Evolutionary conservation across 2,329 filamentous ascomycete genomes (phyloP), one percentile per base, ranked within the genome.

Genomic region (Botryotinia calthae): DNA sequence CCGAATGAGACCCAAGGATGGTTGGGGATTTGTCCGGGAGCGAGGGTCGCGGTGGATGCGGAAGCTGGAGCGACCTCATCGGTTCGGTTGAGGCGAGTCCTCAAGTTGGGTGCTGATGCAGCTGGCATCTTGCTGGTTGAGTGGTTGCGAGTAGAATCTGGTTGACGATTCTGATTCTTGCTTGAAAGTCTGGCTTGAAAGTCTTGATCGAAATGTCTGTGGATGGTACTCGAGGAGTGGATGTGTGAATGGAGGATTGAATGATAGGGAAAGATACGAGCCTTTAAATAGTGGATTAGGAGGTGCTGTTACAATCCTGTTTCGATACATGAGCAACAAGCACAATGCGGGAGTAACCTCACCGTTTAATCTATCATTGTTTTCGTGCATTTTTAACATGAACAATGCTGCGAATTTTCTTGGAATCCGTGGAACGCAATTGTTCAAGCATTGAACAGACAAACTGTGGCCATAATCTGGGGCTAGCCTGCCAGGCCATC

Each of bases 1-100:
- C 65, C 48, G 48, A 56, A 67, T 9, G 65, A 31, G 34, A 67
- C 22, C 65, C 48, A 67, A n/a, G 25, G 48, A n/a, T 67, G 65
- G 16, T 3, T 31, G 18, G 25, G 34, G 48, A 67, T 67, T n/a
- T 56, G 34, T 40, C 34, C 65, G 7, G 48, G 65, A 18, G 48
- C 48, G 34, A 56, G 65, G 56, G 2, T 54, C 16, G 25, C 31
- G 16, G 16, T 31, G 34, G 62, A 16, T 48, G 20, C 16, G 25
- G 48, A 10, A 42, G 9, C 51, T 56, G 51, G 51, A 28, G 51
- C n/a, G 14, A 18, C 51, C 31, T 9, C 8, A 4, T 56, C 51
- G 14, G 28, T 7, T 56, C n/a, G 14, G 51, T 18, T 31, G 51
- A 56, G 18, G 28, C 20, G 59, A 8, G 12, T 12, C 16, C 28